These are phyloP conservation scores for Leccinum laetum DNA, from an alignment of 1,284 basidiomycete species.

Conservation along the genomic window DNA sequence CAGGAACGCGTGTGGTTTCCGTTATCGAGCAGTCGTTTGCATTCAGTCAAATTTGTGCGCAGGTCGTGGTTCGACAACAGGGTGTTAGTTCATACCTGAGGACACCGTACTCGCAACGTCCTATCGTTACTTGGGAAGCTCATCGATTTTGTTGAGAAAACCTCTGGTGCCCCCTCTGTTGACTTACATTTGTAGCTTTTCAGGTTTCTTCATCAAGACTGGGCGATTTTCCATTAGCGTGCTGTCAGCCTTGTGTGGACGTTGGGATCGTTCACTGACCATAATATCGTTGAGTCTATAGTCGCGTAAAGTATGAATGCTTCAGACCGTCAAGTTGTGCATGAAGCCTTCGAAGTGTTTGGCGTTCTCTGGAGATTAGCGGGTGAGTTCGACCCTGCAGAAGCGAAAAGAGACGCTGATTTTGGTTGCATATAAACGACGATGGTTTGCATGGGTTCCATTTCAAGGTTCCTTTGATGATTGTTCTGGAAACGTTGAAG, in stretches of 20 bases:
- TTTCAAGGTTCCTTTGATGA: constrained; percentile 85
- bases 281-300: constrained; percentile 74
- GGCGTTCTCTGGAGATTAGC: constrained; percentile 91
- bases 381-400: constrained; percentile 48
- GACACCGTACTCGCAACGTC: too few relatives aligned
- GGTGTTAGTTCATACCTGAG: too few relatives aligned
- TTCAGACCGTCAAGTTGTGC: constrained; percentile 44
- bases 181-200: too few relatives aligned
- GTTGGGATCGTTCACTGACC: constrained; percentile 63
- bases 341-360: constrained; percentile 82
- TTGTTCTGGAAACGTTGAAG: constrained; percentile 82
- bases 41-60: constrained; percentile 49
- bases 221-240: constrained; percentile 77
- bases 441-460: constrained; percentile 75
- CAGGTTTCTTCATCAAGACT: constrained; percentile 55
- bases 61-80: constrained; percentile 25
- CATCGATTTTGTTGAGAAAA: too few relatives aligned
- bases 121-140: too few relatives aligned
- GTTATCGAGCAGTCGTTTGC: constrained; percentile 54
- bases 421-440: constrained; percentile 69
- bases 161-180: too few relatives aligned
- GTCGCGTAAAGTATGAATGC: constrained; percentile 69
- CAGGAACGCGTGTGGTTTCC: constrained; percentile 52
- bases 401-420: constrained; percentile 4
- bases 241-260: constrained; percentile 87